phyloP scores from a whole-genome alignment of 83 land plant species.

The Diphasiastrum complanatum region DNA sequence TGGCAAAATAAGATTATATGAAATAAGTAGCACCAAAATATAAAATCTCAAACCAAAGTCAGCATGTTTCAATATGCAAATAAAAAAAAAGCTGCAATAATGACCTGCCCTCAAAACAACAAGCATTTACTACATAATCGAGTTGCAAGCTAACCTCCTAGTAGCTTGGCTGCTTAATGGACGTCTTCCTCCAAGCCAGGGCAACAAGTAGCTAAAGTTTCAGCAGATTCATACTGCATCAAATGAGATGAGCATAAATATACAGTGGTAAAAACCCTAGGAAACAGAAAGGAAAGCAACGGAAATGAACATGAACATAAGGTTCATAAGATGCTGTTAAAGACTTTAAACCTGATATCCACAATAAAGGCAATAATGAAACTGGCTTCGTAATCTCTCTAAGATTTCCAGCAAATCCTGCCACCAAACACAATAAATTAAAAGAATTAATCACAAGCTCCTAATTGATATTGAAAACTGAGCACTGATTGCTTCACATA shows the following conservation, averaged over 20 bases:
- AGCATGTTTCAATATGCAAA: too few relatives aligned
- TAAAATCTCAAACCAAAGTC: too few relatives aligned
- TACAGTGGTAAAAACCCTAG: neutral
- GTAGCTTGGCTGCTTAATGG: too few relatives aligned
- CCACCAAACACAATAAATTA: constrained; percentile 1
- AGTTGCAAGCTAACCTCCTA: too few relatives aligned
- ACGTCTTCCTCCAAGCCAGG: constrained; percentile 72
- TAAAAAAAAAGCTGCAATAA: too few relatives aligned
- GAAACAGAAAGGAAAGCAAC: neutral
- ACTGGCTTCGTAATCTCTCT: constrained; percentile 50
- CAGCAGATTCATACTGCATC: constrained; percentile 59
- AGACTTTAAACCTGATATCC: constrained; percentile 88
- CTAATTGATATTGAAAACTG: neutral
- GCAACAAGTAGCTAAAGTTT: constrained; percentile 42
- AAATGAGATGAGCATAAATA: neutral
- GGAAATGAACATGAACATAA: too few relatives aligned
- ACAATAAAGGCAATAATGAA: constrained; percentile 78
- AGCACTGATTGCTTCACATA: neutral
- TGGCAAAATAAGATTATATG: too few relatives aligned
- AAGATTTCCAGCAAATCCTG: constrained; percentile 66
- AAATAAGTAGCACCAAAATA: too few relatives aligned
- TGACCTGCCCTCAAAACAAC: too few relatives aligned
- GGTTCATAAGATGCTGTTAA: too few relatives aligned
- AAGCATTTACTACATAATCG: too few relatives aligned
- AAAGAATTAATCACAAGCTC: neutral